Evolutionary conservation across 805 yeast genomes (phyloP), one percentile per base, ranked within the genome.

Genomic region (Ogataea salicorniae): DNA sequence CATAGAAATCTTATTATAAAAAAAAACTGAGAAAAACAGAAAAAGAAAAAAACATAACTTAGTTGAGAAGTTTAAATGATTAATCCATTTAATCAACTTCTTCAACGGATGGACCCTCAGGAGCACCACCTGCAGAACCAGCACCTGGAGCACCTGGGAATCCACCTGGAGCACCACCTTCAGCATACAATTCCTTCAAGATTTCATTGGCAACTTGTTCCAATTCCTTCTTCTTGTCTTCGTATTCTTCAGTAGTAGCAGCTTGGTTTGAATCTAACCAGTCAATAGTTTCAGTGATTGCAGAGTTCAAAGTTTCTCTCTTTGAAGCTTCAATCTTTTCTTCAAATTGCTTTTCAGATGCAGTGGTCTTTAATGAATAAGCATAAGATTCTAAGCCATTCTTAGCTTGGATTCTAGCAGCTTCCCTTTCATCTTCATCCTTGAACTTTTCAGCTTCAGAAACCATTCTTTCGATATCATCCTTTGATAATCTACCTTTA

Each of bases 241-340:
- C 79, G 71, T 74, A 91, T 79, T 91, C 98, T 66, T 92, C 97
- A 46, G 88, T 80, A 47, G 96, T 72, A 57, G 96, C 98, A 55
- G 97, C 79, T 75, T 86, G 94, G 77, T 90, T 88, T 62, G 81
- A 79, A 73, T 92, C 98, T 73, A 92, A 83, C 97, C 97, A 92
- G 54, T 78, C 73, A 63, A 88, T 83, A 40, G 63, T 61, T 73
- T 86, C 95, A 54, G 87, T 88, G 63, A 86, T 81, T 60, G 94
- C 88, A 72, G 80, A 79, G 66, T 80, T 74, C 59, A 89, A 78
- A 61, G 79, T 74, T 67, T 81, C 84, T 51, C 72, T 64, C 53
- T 68, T 69, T 40, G 72, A 75, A 38, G 67, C 70, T 38, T 66
- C 75, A 52, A 68, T 69, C 55, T 65, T 64, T 51, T 62, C 67